Conservation (phyloP, 2,329 filamentous ascomycete genomes). For the Ascochyta clinopodiicola region DNA sequence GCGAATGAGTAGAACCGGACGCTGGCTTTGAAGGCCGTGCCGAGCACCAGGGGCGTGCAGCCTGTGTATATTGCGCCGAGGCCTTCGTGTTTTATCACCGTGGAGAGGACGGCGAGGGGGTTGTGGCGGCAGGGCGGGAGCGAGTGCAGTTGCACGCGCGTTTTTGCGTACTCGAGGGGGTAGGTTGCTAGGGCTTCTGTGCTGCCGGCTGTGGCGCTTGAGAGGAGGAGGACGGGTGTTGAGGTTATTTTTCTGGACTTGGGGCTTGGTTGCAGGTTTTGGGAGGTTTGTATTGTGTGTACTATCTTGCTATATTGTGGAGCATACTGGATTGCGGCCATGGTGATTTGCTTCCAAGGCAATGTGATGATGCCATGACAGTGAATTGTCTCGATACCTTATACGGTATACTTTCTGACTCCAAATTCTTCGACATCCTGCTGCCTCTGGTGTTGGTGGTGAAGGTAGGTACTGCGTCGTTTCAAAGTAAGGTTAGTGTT, state of each 20-base stretch:
- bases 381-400: neutral
- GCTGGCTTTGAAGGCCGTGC: constrained; percentile 41
- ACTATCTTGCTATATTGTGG: neutral
- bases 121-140: constrained; percentile 19
- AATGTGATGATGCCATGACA: neutral
- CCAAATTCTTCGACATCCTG: neutral
- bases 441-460: neutral
- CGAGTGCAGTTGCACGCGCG: constrained; percentile 36
- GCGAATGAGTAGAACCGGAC: constrained; percentile 44
- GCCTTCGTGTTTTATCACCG: constrained; percentile 29
- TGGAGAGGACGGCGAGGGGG: constrained; percentile 31
- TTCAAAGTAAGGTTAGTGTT: neutral
- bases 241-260: constrained; percentile 8
- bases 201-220: constrained; percentile 61
- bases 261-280: neutral
- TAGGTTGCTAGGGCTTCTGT: constrained; percentile 60
- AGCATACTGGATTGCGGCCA: neutral
- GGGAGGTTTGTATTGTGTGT: neutral
- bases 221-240: constrained; percentile 50
- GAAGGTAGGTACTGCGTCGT: neutral
- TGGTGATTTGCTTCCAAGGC: neutral
- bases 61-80: constrained; percentile 41
- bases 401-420: neutral
- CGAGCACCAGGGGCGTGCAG: constrained; percentile 35
- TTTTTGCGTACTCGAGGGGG: constrained; percentile 46